Conservation (phyloP, 2,329 filamentous ascomycete genomes). For the Ascochyta viciae-villosae region DNA sequence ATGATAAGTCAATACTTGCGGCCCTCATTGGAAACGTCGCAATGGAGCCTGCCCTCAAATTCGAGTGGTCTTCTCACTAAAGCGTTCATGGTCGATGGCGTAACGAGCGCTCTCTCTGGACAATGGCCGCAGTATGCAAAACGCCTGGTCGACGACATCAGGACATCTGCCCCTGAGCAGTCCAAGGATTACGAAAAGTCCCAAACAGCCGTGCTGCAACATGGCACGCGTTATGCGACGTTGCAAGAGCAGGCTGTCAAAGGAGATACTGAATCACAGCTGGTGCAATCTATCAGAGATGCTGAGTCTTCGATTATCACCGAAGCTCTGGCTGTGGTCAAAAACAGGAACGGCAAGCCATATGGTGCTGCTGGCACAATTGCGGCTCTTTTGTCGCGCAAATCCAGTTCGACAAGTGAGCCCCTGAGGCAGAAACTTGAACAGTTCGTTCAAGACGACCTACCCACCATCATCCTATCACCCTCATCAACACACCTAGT, state of each 20-base stretch:
- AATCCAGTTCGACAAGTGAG: constrained; percentile 52
- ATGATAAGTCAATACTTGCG: constrained; percentile 62
- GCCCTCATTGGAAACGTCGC: constrained; percentile 52
- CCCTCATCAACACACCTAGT: constrained; percentile 73
- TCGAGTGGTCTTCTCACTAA: constrained; percentile 49
- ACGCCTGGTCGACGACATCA: constrained; percentile 70
- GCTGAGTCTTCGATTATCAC: constrained; percentile 54
- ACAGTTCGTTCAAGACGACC: constrained; percentile 61
- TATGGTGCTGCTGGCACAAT: constrained; percentile 69
- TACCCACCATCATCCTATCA: constrained; percentile 68
- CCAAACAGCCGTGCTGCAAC: constrained; percentile 71
- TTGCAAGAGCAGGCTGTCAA: constrained; percentile 42
- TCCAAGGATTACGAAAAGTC: constrained; percentile 78
- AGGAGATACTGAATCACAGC: constrained; percentile 5
- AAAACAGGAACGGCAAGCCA: constrained; percentile 67
- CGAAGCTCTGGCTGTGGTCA: constrained; percentile 59
- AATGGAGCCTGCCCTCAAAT: constrained; percentile 60
- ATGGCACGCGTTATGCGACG: constrained; percentile 72
- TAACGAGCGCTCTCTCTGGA: constrained; percentile 59
- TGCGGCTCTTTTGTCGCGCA: constrained; percentile 59
- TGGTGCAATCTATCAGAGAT: constrained; percentile 36
- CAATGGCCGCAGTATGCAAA: constrained; percentile 71
- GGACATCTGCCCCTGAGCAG: constrained; percentile 79
- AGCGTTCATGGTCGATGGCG: constrained; percentile 50
- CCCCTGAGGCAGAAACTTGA: constrained; percentile 51